phyloP scores from a whole-genome alignment of 768 basidiomycete species.

The Paxillus rubicundulus region DNA sequence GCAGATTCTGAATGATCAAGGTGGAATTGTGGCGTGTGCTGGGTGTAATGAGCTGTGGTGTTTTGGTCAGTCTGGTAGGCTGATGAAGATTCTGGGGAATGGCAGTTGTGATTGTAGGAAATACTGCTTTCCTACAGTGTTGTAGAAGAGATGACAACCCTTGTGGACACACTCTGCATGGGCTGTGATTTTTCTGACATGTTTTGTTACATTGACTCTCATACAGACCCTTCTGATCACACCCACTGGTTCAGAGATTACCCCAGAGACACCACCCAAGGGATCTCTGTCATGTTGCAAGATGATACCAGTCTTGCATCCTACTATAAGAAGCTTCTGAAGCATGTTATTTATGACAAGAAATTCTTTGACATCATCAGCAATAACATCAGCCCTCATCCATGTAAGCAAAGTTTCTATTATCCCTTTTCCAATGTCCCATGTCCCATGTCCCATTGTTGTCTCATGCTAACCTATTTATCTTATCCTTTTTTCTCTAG shows the following conservation, averaged over 20 bases:
- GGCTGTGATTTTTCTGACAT: neutral
- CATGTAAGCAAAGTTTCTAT: neutral
- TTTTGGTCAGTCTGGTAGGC: too few species aligned
- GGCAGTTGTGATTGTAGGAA: too few species aligned
- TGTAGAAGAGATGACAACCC: neutral
- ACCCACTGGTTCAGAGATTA: neutral
- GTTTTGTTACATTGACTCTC: neutral
- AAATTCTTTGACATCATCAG: neutral
- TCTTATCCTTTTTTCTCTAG: neutral
- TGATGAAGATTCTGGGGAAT: too few species aligned
- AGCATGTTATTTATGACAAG: neutral
- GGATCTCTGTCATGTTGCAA: neutral
- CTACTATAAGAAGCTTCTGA: neutral
- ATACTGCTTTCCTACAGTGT: too few species aligned
- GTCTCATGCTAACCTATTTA: too few species aligned
- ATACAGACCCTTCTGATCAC: neutral
- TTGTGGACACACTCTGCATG: neutral
- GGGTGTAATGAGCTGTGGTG: too few species aligned
- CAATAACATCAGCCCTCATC: conserved; percentile 5
- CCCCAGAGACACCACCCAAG: neutral
- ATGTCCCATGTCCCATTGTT: too few species aligned
- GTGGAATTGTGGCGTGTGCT: too few species aligned
- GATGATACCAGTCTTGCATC: neutral
- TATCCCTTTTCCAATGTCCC: too few species aligned
- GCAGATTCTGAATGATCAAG: too few species aligned